Evolutionary conservation across 2,329 filamentous ascomycete genomes (phyloP).

Genomic region (Tolypocladium guangdongense): DNA sequence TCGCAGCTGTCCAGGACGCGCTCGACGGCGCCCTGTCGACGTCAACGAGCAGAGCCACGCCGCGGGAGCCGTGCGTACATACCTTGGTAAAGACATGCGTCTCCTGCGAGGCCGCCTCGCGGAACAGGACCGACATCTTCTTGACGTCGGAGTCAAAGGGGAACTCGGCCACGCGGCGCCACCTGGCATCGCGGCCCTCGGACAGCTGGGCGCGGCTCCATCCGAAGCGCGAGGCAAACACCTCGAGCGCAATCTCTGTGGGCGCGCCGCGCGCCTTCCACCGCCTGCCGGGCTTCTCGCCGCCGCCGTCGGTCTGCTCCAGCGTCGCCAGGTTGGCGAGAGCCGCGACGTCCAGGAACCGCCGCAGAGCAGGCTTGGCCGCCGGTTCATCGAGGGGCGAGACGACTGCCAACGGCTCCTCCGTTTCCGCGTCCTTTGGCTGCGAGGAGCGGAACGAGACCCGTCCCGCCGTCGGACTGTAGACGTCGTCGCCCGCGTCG

Average conservation of each 20-base stretch:
- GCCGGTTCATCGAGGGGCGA: slow-evolving; percentile 16
- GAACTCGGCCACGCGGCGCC: slow-evolving; percentile 55
- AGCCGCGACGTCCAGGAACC: slow-evolving; percentile 51
- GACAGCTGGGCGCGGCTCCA: slow-evolving; percentile 46
- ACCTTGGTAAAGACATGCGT: slow-evolving; percentile 51
- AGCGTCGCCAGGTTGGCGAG: slow-evolving; percentile 56
- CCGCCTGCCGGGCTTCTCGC: slow-evolving; percentile 10
- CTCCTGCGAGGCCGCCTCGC: slow-evolving; percentile 25
- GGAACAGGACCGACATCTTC: slow-evolving; percentile 65
- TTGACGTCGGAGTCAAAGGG: slow-evolving; percentile 67
- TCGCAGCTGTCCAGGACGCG: slow-evolving; percentile 54
- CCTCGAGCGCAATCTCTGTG: slow-evolving; percentile 60
- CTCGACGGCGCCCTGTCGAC: slow-evolving; percentile 44
- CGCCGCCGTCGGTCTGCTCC: slow-evolving; percentile 35
- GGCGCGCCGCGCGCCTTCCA: slow-evolving; percentile 58
- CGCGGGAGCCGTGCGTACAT: too few relatives aligned
- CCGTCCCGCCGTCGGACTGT: slow-evolving; percentile 43
- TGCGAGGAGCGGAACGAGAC: slow-evolving; percentile 27
- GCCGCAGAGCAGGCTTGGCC: slow-evolving; percentile 34
- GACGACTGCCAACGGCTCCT: slow-evolving; percentile 22
- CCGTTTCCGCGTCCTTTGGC: slow-evolving; percentile 21
- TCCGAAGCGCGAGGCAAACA: slow-evolving; percentile 59
- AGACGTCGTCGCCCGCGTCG: slow-evolving; percentile 39
- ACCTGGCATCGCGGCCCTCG: slow-evolving; percentile 35
- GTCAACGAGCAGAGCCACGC: too few relatives aligned